Conservation (phyloP, 257 asterid species). For the Cruciata laevipes region DNA sequence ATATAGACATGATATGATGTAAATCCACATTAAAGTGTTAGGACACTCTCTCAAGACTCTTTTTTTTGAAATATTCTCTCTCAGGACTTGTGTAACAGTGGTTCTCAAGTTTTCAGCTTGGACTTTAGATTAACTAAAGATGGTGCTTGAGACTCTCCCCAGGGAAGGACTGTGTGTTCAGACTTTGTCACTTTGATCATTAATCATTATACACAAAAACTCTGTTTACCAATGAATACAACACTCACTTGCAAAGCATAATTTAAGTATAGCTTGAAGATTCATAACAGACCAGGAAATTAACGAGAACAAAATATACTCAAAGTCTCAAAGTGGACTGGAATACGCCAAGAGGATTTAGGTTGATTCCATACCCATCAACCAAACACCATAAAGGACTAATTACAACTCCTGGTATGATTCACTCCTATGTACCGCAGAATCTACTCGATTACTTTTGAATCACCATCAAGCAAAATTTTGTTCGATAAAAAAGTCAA, state of each 20-base stretch:
- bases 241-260: not conserved
- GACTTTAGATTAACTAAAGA: not conserved
- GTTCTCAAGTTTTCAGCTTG: not conserved
- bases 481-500: not conserved
- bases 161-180: not conserved
- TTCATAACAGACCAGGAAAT: not conserved
- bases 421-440: not conserved
- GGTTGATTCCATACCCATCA: not conserved
- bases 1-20: not conserved
- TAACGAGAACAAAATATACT: too few species aligned
- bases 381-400: not conserved
- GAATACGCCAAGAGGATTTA: too few species aligned
- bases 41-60: not conserved
- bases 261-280: not conserved
- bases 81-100: not conserved
- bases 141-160: too few species aligned
- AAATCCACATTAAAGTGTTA: not conserved
- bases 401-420: not conserved
- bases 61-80: too few species aligned
- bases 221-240: not conserved
- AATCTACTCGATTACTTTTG: not conserved
- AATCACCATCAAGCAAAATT: not conserved
- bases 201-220: not conserved
- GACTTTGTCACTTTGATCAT: too few species aligned
- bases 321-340: too few species aligned